These are phyloP conservation scores for Termitomyces sp. DNA, from an alignment of 768 basidiomycete genomes.

Conservation along the genomic window DNA sequence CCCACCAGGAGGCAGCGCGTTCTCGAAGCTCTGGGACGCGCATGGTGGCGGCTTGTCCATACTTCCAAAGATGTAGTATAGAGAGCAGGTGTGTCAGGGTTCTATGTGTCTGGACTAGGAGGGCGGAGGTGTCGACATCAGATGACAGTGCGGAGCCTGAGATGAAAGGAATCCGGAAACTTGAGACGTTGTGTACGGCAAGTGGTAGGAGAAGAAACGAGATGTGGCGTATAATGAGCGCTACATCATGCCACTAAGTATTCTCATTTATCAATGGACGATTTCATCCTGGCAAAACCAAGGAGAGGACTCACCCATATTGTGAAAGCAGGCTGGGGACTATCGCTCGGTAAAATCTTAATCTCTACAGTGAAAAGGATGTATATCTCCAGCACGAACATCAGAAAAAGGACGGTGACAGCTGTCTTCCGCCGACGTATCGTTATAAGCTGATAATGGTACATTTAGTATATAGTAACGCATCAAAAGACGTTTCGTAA, in stretches of 20 bases:
- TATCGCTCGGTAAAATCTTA: conserved; percentile 30
- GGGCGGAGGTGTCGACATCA: conserved; percentile 15
- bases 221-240: conserved; percentile 46
- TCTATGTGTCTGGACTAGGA: conserved; percentile 21
- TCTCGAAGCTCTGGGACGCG: conserved; percentile 43
- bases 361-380: conserved; percentile 42
- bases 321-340: conserved; percentile 16
- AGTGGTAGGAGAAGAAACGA: conserved; percentile 57
- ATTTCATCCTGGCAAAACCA: neutral
- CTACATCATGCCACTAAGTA: conserved; percentile 59
- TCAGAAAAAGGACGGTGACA: conserved; percentile 42
- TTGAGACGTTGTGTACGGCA: conserved; percentile 36
- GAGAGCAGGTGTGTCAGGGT: conserved; percentile 34
- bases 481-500: neutral
- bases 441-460: conserved; percentile 20
- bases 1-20: conserved; percentile 53
- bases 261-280: neutral
- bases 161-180: conserved; percentile 25
- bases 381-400: conserved; percentile 51
- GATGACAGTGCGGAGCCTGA: conserved; percentile 18
- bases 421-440: conserved; percentile 33
- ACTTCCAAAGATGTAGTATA: conserved; percentile 49
- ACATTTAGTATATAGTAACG: neutral
- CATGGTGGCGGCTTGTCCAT: conserved; percentile 51
- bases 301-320: conserved; percentile 23